These are phyloP conservation scores for Aspergillus ellipticus DNA, from an alignment of 495 filamentous ascomycete species.

Conservation along the genomic window DNA sequence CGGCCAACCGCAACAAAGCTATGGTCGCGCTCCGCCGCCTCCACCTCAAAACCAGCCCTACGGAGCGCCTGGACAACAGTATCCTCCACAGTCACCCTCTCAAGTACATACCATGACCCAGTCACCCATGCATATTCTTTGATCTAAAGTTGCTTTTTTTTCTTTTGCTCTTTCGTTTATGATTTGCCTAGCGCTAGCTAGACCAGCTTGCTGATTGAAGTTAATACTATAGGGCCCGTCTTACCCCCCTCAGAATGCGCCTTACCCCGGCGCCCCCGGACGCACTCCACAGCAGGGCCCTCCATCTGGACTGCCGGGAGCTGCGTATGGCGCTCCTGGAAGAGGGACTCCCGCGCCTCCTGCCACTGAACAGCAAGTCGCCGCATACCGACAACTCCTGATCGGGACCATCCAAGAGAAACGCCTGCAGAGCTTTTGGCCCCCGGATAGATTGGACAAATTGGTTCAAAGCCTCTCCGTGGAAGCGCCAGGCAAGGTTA, in stretches of 20 bases:
- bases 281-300: constrained; percentile 28
- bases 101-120: constrained; percentile 21
- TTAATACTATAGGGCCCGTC: constrained; percentile 17
- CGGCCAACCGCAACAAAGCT: constrained; percentile 29
- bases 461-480: constrained; percentile 35
- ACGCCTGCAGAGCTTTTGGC: constrained; percentile 52
- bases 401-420: constrained; percentile 56
- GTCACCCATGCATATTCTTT: constrained; percentile 3
- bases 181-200: neutral
- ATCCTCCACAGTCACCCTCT: constrained; percentile 26
- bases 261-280: constrained; percentile 29
- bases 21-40: constrained; percentile 29
- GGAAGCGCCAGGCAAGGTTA: constrained; percentile 47
- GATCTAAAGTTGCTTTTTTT: constrained; percentile 8
- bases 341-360: constrained; percentile 26
- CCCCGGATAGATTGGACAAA: constrained; percentile 39
- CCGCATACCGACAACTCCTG: constrained; percentile 51
- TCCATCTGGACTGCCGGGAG: constrained; percentile 13
- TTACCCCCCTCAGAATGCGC: constrained; percentile 32
- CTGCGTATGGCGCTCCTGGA: constrained; percentile 25
- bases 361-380: constrained; percentile 45
- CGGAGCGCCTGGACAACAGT: constrained; percentile 32
- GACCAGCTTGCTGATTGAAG: constrained; percentile 15
- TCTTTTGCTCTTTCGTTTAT: neutral
- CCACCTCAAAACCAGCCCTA: constrained; percentile 33